Evolutionary conservation across 2,329 filamentous ascomycete genomes (phyloP).

Genomic region (Fusarium sulawesiense): DNA sequence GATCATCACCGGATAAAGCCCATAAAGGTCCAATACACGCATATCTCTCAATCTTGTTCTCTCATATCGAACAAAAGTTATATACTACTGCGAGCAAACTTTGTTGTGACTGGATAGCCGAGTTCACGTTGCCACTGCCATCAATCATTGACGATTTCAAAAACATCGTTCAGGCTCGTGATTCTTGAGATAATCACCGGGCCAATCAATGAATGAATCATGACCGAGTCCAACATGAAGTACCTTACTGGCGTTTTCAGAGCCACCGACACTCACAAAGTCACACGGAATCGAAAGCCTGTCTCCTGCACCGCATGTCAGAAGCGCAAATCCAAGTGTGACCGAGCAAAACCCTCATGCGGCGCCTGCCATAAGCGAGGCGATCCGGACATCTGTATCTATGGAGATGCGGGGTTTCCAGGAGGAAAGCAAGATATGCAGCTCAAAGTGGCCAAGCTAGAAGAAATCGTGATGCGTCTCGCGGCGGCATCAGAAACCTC

Average conservation of each 20-base stretch:
- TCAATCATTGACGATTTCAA: not conserved
- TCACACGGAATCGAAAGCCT: conserved; percentile 55
- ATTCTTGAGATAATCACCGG: not conserved
- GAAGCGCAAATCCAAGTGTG: conserved; percentile 57
- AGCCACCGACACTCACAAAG: conserved; percentile 49
- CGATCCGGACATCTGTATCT: conserved; percentile 50
- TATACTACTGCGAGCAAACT: not conserved
- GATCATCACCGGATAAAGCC: not conserved
- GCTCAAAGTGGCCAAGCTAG: conserved; percentile 54
- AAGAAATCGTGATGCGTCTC: conserved; percentile 55
- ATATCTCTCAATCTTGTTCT: not conserved
- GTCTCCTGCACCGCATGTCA: conserved; percentile 58
- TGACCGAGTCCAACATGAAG: conserved; percentile 41
- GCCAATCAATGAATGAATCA: not conserved
- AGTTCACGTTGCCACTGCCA: not conserved
- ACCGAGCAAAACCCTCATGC: conserved; percentile 54
- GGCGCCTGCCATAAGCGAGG: conserved; percentile 55
- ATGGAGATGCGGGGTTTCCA: conserved; percentile 39
- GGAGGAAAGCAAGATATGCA: conserved; percentile 52
- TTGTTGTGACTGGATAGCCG: not conserved
- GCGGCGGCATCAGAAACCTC: conserved; percentile 37
- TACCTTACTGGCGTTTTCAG: conserved; percentile 53
- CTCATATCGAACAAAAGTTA: not conserved
- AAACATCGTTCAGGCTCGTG: no score
- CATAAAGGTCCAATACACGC: not conserved